phyloP scores from a whole-genome alignment of 371 early-diverging fungal species.

The Rhizomucor miehei region DNA sequence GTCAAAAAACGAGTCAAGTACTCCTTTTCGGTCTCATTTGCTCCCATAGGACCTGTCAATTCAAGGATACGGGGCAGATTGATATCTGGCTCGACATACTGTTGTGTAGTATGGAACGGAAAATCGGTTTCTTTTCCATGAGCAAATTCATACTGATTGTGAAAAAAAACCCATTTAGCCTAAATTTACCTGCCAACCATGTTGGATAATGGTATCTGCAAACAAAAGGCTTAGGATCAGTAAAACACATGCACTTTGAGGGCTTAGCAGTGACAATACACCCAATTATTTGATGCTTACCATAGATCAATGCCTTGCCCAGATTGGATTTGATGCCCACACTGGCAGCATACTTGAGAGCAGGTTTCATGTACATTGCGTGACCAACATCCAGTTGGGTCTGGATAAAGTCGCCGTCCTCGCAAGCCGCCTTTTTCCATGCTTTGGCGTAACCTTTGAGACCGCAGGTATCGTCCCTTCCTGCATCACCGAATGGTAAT shows the following conservation, averaged over 20 bases:
- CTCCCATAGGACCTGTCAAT: constrained; percentile 32
- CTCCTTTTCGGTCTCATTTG: constrained; percentile 25
- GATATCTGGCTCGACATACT: constrained; percentile 45
- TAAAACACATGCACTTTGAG: not conserved
- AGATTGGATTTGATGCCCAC: constrained; percentile 37
- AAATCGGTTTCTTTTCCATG: not conserved
- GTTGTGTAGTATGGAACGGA: constrained; percentile 1
- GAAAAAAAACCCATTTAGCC: not conserved
- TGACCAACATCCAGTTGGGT: constrained; percentile 42
- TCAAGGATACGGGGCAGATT: constrained; percentile 41
- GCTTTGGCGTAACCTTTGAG: constrained; percentile 24
- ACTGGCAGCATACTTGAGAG: constrained; percentile 40
- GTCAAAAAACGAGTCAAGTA: constrained; percentile 41
- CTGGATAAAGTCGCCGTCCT: constrained; percentile 34
- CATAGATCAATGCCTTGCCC: constrained; percentile 51
- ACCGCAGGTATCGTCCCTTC: constrained; percentile 21
- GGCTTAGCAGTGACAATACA: not conserved
- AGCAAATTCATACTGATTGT: not conserved
- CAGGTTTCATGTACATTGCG: constrained; percentile 43
- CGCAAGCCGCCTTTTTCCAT: constrained; percentile 37
- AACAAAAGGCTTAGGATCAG: too few species aligned
- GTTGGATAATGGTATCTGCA: constrained; percentile 50
- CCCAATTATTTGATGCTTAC: constrained; percentile 13
- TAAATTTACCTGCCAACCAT: constrained; percentile 47
- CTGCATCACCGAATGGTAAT: constrained; percentile 30